Evolutionary conservation across 768 basidiomycete genomes (phyloP), one percentile per base, ranked within the genome.

Genomic region (Infundibulicybe gibba): DNA sequence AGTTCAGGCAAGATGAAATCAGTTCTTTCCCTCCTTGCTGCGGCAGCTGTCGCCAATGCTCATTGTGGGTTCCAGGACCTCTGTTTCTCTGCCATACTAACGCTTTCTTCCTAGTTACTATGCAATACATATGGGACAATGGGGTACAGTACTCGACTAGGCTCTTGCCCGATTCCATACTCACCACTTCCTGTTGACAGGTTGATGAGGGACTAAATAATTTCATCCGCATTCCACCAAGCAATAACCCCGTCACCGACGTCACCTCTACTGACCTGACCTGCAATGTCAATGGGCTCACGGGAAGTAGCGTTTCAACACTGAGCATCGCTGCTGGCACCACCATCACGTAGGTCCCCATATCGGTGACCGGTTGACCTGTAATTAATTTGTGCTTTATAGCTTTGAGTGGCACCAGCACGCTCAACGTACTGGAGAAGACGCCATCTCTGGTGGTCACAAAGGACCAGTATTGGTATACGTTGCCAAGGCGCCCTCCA

Each of bases 351-450:
- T 70, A 59, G n/a, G 57, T 45, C 40, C 13, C 35, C 1, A 12
- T 39, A 39, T 25, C 25, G 25, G 25, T 25, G 25, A 25, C 25
- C 8, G 8, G 25, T 25, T 25, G 25, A 25, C 25, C 25, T 25
- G 25, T 25, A 8, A 8, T 25, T 25, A 16, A 25, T 44, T n/a
- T 40, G n/a, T 15, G 50, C 20, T 43, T 2, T 2, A 17, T 43
- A 71, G 68, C n/a, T 72, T 78, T 38, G 76, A 78, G 55, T 78
- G 76, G 77, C 77, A 79, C 53, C 76, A 77, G 54, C 76, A 77
- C 46, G 76, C 55, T 6, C 73, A 76, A 48, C 71, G 77, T 15
- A 77, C 75, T 1, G 76, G 76, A 32, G 76, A 79, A 54, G 75
- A 77, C 52, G 60, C 76, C 13, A 75, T 77, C 49, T 71, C 76